Evolutionary conservation across 148 eudicot genomes (phyloP), one percentile per base, ranked within the genome.

Genomic region (Rhododendron henanense): DNA sequence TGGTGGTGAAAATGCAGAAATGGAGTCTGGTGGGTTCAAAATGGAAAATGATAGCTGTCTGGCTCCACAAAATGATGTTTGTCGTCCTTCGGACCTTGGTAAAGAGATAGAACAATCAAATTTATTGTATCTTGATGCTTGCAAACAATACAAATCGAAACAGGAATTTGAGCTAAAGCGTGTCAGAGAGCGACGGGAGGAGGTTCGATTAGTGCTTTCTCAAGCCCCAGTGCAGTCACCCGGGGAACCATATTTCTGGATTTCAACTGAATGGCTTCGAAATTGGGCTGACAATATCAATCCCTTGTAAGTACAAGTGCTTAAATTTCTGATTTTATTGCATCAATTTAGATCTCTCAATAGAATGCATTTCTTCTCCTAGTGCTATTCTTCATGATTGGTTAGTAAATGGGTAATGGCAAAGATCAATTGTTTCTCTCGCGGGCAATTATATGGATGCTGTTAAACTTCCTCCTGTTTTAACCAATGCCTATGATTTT

Each of bases 201-300:
- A 97, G 93, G 99, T 97, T n/a, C 93, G 96, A 41, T 89, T 93
- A 79, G 87, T 97, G 89, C 95, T 97, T 86, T 89, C 95, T 78
- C 93, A 90, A 90, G 99, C 99, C 59, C 93, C 98, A 83, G 96
- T 91, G 82, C 89, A 85, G 81, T 93, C 95, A 79, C 90, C 88
- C 61, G 94, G 88, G 87, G 93, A 92, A 83, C 91, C 93, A 45
- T 93, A 90, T 88, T 95, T 91, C 88, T 97, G 99, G 99, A 87
- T 97, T 77, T 93, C 99, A 35, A 85, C 90, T 44, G 99, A 97
- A 19, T 97, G 99, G 99, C 95, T 97, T 90, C 98, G 99, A 50
- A 95, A 91, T 35, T 97, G 99, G 99, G 94, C 98, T 39, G 99
- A 97, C 88, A 93, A 51, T 88, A 87, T 94, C 44, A 81, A 88